A percentile compares a stretch with the other conserved stretches of the same genome.
These are phyloP conservation scores for Phytophthora crassamura DNA, from an alignment of 352 stramenopile genomes.

Conservation along the genomic window DNA sequence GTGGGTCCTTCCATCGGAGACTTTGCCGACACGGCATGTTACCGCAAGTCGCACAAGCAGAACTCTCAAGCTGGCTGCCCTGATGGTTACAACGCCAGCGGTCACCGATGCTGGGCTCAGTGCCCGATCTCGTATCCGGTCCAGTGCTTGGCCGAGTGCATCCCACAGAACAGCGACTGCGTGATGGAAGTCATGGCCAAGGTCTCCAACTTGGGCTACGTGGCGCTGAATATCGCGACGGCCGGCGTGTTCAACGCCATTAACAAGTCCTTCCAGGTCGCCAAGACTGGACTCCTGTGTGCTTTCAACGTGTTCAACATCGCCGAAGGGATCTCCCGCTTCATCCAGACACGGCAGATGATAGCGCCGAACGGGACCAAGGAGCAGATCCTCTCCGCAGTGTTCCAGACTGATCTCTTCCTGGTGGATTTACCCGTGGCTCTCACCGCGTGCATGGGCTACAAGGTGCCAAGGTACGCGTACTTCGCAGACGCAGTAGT, in stretches of 20 bases:
- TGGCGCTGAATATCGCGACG: slow-evolving; percentile 58
- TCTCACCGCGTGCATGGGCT: slow-evolving; percentile 55
- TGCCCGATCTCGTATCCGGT: slow-evolving; percentile 81
- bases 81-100: slow-evolving; percentile 48
- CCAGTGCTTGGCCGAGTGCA: slow-evolving; percentile 70
- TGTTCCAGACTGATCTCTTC: slow-evolving; percentile 67
- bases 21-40: slow-evolving; percentile 51
- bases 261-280: slow-evolving; percentile 45
- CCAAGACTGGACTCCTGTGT: slow-evolving; percentile 59
- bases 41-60: slow-evolving; percentile 53
- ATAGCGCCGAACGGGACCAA: slow-evolving; percentile 53
- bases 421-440: slow-evolving; percentile 61
- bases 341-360: slow-evolving; percentile 44
- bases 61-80: slow-evolving; percentile 39
- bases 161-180: slow-evolving; percentile 76
- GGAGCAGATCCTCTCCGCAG: slow-evolving; percentile 48
- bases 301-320: slow-evolving; percentile 54
- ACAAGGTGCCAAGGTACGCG: slow-evolving; percentile 32
- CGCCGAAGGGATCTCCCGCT: slow-evolving; percentile 52
- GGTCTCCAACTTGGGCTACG: slow-evolving; percentile 50
- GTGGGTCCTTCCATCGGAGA: slow-evolving; percentile 34
- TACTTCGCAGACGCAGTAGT: slow-evolving; percentile 44
- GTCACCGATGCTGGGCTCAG: slow-evolving; percentile 67
- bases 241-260: slow-evolving; percentile 59
- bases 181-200: slow-evolving; percentile 57